phyloP scores from a whole-genome alignment of 306 rosid genomes.

The Begonia loranthoides region DNA sequence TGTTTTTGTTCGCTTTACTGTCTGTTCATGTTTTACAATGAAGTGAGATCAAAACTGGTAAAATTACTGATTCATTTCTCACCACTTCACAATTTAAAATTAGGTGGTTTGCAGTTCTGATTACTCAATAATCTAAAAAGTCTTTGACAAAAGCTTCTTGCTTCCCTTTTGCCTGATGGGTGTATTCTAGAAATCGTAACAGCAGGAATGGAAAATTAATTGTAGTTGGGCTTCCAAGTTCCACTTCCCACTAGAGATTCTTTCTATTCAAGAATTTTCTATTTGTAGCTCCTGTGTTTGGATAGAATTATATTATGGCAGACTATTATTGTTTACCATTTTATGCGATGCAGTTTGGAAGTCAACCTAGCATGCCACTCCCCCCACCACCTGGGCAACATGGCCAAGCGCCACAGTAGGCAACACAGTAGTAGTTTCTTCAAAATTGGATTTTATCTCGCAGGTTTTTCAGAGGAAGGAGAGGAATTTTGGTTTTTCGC shows the following conservation, averaged over 20 bases:
- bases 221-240: too few relatives aligned
- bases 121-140: neutral
- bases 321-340: neutral
- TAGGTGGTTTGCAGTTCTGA: neutral
- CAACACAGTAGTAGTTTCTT: too few relatives aligned
- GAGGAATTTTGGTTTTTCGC: too few relatives aligned
- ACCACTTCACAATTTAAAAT: neutral
- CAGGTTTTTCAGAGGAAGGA: too few relatives aligned
- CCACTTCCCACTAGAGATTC: too few relatives aligned
- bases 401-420: slow-evolving; percentile 47
- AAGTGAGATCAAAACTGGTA: neutral
- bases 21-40: slow-evolving; percentile 2
- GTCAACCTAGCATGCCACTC: slow-evolving; percentile 70
- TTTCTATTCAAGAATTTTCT: neutral
- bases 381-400: slow-evolving; percentile 36
- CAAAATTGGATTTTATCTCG: too few relatives aligned
- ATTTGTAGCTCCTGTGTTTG: neutral
- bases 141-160: neutral
- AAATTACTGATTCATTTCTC: neutral
- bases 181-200: neutral
- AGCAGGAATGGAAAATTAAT: too few relatives aligned
- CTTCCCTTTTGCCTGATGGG: neutral
- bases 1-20: neutral
- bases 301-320: slow-evolving; percentile 7
- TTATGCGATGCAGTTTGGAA: slow-evolving; percentile 38